Base-by-base conservation (phyloP, 2,329 filamentous ascomycete genomes). In the Diaporthe amygdali region DNA sequence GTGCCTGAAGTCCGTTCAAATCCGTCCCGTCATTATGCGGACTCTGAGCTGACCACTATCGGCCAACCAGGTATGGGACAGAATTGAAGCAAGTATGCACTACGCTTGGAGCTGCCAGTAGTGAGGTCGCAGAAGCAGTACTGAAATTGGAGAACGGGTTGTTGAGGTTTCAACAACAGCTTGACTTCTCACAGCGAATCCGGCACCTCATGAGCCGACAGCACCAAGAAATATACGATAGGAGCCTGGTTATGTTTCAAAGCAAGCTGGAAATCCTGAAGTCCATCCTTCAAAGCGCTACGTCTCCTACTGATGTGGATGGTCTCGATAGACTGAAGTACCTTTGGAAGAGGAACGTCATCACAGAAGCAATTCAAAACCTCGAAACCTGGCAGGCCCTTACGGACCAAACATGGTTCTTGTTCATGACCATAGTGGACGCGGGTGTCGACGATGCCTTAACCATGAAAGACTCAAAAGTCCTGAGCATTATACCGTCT, bases 161-260 rank as follows among this genome's bases (percentile, higher is more conserved):
- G 74, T 25, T 73, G 15, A 72, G 72, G n/a, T 67, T 74, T 34
- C 54, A 56, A 4, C 52, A 70, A n/a, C 75, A 76, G 63, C 71
- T 76, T 8, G 63, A 74, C 14, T 71, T 76, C 30, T 52, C 73
- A 34, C 61, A 71, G 51, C 47, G 68, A 17, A 49, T 76, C 41
- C 69, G 74, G 5, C 51, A 66, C 14, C 55, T 73, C 20, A 75
- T 77, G 66, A 68, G 68, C 37, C 27, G 74, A 4, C 55, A 72
- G 17, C 69, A 76, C 34, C 73, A 69, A 25, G 71, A 72, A n/a
- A 59, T 75, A 32, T 75, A 75, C 39, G 49, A 74, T 22, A 67
- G 72, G 27, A 72, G 68, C 4, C 66, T 77, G 14, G 47, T 59
- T 5, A 66, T 74, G 46, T 61, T 78, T 22, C 44, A 59, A 14